Conservation (phyloP, 768 basidiomycete genomes). For the Hygrocybe coccinea region DNA sequence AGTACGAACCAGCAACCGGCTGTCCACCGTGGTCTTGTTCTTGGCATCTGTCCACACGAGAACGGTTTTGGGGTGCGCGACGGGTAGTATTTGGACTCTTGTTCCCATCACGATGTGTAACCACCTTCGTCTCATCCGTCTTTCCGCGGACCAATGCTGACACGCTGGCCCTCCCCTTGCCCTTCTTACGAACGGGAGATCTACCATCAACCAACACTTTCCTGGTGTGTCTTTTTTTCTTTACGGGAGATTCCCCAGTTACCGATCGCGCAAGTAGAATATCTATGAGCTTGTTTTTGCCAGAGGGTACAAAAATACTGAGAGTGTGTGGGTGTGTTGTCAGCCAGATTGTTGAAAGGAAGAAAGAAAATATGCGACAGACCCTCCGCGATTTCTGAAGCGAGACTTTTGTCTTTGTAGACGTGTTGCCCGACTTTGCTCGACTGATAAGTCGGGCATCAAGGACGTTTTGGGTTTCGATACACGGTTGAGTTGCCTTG, state of each 20-base stretch:
- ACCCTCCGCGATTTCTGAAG: conserved; percentile 68
- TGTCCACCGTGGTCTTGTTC: no score
- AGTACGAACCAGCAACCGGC: no score
- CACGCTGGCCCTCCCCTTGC: not conserved
- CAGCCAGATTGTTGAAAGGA: not conserved
- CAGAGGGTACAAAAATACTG: conserved; percentile 54
- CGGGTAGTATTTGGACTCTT: no score
- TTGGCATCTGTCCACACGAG: no score
- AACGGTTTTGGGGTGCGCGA: no score
- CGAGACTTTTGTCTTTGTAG: conserved; percentile 59
- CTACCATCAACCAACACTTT: not conserved
- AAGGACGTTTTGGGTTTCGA: not conserved
- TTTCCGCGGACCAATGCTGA: not conserved
- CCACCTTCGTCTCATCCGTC: no score
- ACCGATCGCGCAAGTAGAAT: conserved; percentile 47
- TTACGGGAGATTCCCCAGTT: conserved; percentile 44
- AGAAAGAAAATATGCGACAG: no score
- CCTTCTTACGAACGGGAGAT: not conserved
- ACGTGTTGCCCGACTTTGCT: conserved; percentile 59
- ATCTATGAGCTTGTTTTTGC: conserved; percentile 45
- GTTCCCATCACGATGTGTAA: no score
- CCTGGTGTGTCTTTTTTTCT: conserved; percentile 15
- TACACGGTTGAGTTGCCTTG: conserved; percentile 2
- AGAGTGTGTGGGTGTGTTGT: no score
- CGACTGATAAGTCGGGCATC: conserved; percentile 8